These are phyloP conservation scores for Plectosphaerella plurivora DNA, from an alignment of 2,329 filamentous ascomycete species.

Conservation along the genomic window DNA sequence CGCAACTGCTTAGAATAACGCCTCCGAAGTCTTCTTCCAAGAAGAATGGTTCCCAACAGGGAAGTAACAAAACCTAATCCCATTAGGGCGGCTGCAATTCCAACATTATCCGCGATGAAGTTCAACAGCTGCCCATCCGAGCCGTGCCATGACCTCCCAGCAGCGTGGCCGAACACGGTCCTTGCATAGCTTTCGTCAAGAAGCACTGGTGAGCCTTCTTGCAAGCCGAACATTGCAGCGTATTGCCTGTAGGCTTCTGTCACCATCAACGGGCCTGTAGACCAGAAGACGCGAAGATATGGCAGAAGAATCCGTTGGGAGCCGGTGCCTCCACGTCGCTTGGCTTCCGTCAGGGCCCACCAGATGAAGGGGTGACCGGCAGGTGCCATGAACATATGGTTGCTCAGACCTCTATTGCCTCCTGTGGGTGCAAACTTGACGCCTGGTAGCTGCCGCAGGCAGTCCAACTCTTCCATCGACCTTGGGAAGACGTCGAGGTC, in stretches of 20 bases:
- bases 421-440: conserved; percentile 12
- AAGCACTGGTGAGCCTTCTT: conserved; percentile 5
- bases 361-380: conserved; percentile 11
- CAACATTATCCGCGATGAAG: conserved; percentile 13
- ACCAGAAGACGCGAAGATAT: conserved; percentile 19
- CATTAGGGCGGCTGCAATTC: not conserved
- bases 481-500: conserved; percentile 16
- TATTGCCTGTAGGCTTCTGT: conserved; percentile 14
- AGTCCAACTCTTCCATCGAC: conserved; percentile 6
- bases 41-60: no score
- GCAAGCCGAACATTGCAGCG: conserved; percentile 6
- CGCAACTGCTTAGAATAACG: no score
- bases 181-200: conserved; percentile 9
- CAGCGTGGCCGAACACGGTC: conserved; percentile 12
- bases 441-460: conserved; percentile 10
- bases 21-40: no score
- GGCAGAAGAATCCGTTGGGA: conserved; percentile 13
- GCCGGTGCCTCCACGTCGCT: conserved; percentile 10
- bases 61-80: not conserved
- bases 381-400: conserved; percentile 20
- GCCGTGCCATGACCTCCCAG: conserved; percentile 17
- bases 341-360: conserved; percentile 15
- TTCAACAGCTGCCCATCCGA: conserved; percentile 14
- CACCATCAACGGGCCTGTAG: conserved; percentile 18
- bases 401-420: conserved; percentile 12